Conservation (phyloP, 352 stramenopile species). For the Pythium insidiosum region DNA sequence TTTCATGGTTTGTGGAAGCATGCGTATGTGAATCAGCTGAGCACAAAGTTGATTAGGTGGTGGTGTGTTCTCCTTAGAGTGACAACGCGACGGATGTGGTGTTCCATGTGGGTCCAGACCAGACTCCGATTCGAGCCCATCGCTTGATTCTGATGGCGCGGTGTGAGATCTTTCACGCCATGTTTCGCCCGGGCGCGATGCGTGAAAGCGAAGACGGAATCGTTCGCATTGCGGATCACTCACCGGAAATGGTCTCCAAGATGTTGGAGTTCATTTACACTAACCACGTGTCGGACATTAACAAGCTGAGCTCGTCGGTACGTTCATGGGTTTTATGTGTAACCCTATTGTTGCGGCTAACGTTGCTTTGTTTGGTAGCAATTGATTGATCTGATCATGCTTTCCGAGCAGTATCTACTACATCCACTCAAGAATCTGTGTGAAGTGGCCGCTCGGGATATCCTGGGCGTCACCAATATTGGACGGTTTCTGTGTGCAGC, state of each 20-base stretch:
- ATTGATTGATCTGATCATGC: conserved; percentile 76
- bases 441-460: conserved; percentile 60
- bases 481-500: conserved; percentile 72
- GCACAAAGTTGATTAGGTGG: too few relatives aligned
- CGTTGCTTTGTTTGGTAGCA: conserved; percentile 28
- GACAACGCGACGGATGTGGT: conserved; percentile 69
- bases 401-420: conserved; percentile 79
- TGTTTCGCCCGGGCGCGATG: conserved; percentile 84
- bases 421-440: conserved; percentile 69
- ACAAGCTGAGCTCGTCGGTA: conserved; percentile 66
- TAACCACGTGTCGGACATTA: conserved; percentile 77
- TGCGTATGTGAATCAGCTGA: too few relatives aligned
- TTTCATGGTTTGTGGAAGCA: conserved; percentile 27
- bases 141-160: conserved; percentile 70
- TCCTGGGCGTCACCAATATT: conserved; percentile 66
- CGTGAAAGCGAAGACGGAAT: conserved; percentile 72
- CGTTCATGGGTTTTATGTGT: conserved; percentile 7
- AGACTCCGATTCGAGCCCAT: conserved; percentile 55
- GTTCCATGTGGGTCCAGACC: conserved; percentile 58
- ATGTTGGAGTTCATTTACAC: conserved; percentile 93
- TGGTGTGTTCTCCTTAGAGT: too few relatives aligned
- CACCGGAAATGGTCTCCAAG: conserved; percentile 78
- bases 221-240: conserved; percentile 79
- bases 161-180: conserved; percentile 87
- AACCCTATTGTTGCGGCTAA: neutral